phyloP scores from a whole-genome alignment of 1,139 yeast species.

The Neolecta irregularis region DNA sequence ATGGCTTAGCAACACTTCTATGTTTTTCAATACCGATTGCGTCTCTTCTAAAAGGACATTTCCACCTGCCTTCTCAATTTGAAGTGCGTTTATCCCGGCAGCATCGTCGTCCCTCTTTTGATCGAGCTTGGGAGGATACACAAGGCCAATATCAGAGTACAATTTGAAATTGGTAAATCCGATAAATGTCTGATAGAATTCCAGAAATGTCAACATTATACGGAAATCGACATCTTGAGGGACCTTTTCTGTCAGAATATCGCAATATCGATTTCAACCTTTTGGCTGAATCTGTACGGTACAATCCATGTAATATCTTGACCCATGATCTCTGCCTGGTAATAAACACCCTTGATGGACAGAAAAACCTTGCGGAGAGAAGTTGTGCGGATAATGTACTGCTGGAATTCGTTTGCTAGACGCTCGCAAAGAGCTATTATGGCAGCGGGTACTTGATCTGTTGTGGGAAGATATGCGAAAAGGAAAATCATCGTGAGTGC shows the following conservation, averaged over 20 bases:
- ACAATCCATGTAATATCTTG: conserved; percentile 92
- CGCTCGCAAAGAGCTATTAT: conserved; percentile 76
- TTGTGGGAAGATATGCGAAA: conserved; percentile 89
- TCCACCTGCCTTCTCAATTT: conserved; percentile 34
- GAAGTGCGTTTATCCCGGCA: conserved; percentile 78
- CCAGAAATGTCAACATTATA: conserved; percentile 91
- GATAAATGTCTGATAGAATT: conserved; percentile 80
- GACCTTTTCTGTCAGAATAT: not conserved
- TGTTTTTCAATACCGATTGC: too few species aligned
- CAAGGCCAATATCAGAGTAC: conserved; percentile 68
- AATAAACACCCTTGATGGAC: conserved; percentile 92
- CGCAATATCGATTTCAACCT: conserved; percentile 28
- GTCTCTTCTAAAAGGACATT: too few species aligned
- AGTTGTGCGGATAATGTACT: conserved; percentile 76
- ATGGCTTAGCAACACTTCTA: too few species aligned
- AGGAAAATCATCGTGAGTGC: conserved; percentile 88
- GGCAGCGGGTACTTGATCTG: conserved; percentile 61
- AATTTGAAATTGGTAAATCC: conserved; percentile 77
- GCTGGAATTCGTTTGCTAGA: conserved; percentile 89
- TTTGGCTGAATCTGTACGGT: conserved; percentile 92
- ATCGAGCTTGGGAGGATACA: conserved; percentile 84
- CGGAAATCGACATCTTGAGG: conserved; percentile 91
- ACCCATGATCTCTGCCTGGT: conserved; percentile 78
- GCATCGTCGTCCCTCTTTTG: conserved; percentile 57
- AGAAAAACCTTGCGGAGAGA: conserved; percentile 79